phyloP scores from a whole-genome alignment of 305 asterid species.

The Petunia hybrid region DNA sequence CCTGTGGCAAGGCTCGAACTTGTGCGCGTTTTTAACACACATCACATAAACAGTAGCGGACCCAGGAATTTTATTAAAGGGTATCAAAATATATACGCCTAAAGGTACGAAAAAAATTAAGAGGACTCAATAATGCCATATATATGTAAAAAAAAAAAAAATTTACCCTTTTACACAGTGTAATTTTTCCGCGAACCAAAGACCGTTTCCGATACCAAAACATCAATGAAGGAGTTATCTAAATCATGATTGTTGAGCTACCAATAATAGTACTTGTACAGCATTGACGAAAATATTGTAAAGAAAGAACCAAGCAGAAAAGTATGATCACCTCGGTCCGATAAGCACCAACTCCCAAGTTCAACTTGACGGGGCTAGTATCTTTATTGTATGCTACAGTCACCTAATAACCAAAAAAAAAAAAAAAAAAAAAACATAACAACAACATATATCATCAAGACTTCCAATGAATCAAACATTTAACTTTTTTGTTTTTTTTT shows the following conservation, averaged over 20 bases:
- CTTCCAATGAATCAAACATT: not conserved
- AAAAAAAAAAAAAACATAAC: constrained; percentile 23
- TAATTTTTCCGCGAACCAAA: no score
- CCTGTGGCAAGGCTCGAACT: no score
- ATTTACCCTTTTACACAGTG: no score
- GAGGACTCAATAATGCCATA: no score
- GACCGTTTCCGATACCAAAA: no score
- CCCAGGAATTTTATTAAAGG: no score
- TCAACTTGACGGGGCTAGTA: constrained; percentile 83
- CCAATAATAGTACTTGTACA: not conserved
- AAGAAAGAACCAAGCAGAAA: not conserved
- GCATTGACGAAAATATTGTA: not conserved
- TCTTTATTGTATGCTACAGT: constrained; percentile 95
- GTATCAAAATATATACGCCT: no score
- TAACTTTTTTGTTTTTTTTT: no score
- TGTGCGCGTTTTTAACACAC: not conserved
- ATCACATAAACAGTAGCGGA: no score
- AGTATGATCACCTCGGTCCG: constrained; percentile 80
- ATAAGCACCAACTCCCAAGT: constrained; percentile 97
- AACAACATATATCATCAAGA: constrained; percentile 7
- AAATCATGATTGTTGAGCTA: not conserved
- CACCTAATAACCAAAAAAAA: constrained; percentile 69
- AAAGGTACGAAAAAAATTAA: no score
- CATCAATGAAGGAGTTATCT: not conserved
- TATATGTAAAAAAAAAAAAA: no score